Percentiles rank a stretch among this genome's conserved stretches.
phyloP scores from a whole-genome alignment of 352 stramenopile species.

The Pythium pectinolyticum region DNA sequence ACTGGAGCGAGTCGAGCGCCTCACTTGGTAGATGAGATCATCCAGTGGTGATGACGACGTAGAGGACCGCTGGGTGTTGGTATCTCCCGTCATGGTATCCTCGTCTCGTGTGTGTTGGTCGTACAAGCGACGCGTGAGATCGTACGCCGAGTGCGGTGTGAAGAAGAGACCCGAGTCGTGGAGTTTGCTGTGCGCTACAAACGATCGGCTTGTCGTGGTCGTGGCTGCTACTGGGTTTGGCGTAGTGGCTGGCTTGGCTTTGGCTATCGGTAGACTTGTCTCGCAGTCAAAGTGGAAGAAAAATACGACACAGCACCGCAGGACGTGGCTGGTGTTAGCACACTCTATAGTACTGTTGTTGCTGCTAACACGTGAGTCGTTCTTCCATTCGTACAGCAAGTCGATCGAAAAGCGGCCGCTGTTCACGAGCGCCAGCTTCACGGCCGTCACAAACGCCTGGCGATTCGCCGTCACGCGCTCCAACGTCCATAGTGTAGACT shows the following conservation, averaged over 20 bases:
- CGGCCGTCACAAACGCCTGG: conserved; percentile 39
- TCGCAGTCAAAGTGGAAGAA: conserved; percentile 47
- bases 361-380: neutral
- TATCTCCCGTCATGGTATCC: neutral
- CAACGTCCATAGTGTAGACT: conserved; percentile 19
- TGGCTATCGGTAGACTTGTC: neutral
- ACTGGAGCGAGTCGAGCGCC: conserved; percentile 22
- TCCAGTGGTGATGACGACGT: conserved; percentile 3
- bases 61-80: neutral
- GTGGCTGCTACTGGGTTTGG: too few relatives aligned
- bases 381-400: conserved; percentile 4
- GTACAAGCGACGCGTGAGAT: neutral
- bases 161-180: neutral
- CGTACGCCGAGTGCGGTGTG: neutral
- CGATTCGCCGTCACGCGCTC: conserved; percentile 35
- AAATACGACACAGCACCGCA: conserved; percentile 27
- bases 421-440: conserved; percentile 47
- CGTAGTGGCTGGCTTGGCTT: neutral
- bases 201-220: neutral
- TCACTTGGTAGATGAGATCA: conserved; percentile 9
- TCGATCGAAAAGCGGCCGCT: conserved; percentile 33
- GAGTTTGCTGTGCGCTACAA: neutral
- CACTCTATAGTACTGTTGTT: neutral
- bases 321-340: neutral
- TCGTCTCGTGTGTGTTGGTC: neutral